Evolutionary conservation across 2,329 filamentous ascomycete species (phyloP), one percentile per base, ranked within the genome.

Genomic region (Aspergillus sp.): DNA sequence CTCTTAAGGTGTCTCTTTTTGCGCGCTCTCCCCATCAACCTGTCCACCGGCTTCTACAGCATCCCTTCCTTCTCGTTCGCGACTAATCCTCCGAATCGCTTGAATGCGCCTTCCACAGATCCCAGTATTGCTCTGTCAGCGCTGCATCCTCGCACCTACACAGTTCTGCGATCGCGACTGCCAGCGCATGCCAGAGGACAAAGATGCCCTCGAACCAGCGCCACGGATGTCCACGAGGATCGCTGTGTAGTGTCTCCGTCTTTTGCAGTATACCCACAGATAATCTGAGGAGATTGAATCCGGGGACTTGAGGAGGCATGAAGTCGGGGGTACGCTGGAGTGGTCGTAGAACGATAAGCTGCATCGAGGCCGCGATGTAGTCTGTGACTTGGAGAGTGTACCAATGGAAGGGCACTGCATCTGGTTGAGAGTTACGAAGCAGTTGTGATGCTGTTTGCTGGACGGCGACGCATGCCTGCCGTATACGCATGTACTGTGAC

Each of bases 181-280:
- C 61, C 4, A 66, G 53, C 2, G 53, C 59, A 37, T 66, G 64
- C 64, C 64, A 66, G 0, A 62, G 64, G 19, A 62, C 58, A 53
- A 62, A 66, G 19, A 63, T 43, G 4, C 51, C 53, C 2, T 53
- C 54, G 22, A 60, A 56, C 63, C 63, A 66, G n/a, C 44, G 49
- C 60, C 60, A 66, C 3, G 52, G 44, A 6, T 43, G 19, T 13
- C 50, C 50, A 4, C 52, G 52, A 6, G 57, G 59, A 38, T 66
- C 55, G 19, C 32, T 48, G 35, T 53, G 52, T n/a, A 53, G 43
- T 25, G 57, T 49, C 6, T 59, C 50, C 2, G 53, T 37, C n/a
- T 45, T 52, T 13, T 54, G 45, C 6, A 66, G 52, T 13, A 62
- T 55, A 30, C 59, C 53, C 2, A 57, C 57, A 2, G 62, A 58